Base-by-base conservation (phyloP, 1,139 yeast species). In the Scheffersomyces cryptocercus region DNA sequence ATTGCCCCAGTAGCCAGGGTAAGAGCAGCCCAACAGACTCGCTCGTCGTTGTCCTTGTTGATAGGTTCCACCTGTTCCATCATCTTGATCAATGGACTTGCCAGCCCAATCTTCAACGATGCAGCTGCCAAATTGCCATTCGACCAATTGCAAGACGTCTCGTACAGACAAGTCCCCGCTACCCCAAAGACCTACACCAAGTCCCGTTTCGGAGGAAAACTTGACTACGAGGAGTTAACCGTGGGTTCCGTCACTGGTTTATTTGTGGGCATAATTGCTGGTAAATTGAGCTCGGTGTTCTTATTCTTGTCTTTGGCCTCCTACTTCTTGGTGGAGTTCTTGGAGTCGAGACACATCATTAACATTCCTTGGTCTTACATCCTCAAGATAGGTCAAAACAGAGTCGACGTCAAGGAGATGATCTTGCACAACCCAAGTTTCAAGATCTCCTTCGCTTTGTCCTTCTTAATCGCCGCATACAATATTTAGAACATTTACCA, bases 241-340 rank as follows among this genome's bases (percentile, higher is more conserved):
- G 64, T 84, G 46, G 93, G 93, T 4, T 82, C 88, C 3, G 71
- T 85, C 52, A 70, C 82, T 5, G 93, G 93, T 0, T 65, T 84
- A 45, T 70, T 81, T 38, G 54, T 80, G 41, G 93, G 93, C 1
- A 70, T 80, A 36, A 67, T 85, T 20, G 73, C 79, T 15, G 90
- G 91, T n/a, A 83, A 84, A 57, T 67, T 85, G 46, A 77, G 85
- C 45, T 73, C 81, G 29, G 73, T 82, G 28, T 67, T 85, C 38
- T 82, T 82, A 37, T 70, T 80, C 34, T 55, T 82, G 40, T 62
- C 82, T 1, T 69, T 83, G 33, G 68, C 82, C 4, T 62, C 77
- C 30, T 77, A 82, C 54, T 71, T 77, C 44, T 65, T 80, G 28
- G 47, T 79, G 12, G 86, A 82, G 62, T 85, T 81, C 60, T 73